These are phyloP conservation scores for Tagetes patula DNA, from an alignment of 129 eudicot species.

Conservation along the genomic window DNA sequence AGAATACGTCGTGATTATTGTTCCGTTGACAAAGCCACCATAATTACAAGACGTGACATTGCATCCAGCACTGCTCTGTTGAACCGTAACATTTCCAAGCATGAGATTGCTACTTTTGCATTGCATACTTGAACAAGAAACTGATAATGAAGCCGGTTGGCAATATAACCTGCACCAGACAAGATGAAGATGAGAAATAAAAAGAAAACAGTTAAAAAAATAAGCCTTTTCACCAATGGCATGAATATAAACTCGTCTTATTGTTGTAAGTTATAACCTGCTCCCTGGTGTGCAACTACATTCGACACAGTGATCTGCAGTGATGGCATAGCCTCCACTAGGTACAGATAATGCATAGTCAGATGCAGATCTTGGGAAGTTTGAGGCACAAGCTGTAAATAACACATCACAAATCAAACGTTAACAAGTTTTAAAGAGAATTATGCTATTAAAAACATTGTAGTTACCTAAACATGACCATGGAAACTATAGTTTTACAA, in stretches of 20 bases:
- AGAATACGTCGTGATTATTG: slow-evolving; percentile 67
- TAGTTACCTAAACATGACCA: slow-evolving; percentile 10
- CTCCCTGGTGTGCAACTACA: slow-evolving; percentile 93
- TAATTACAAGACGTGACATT: slow-evolving; percentile 93
- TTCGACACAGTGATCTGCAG: slow-evolving; percentile 93
- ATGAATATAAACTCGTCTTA: neutral
- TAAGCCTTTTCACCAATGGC: neutral
- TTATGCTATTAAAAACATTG: slow-evolving; percentile 10
- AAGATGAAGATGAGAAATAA: neutral
- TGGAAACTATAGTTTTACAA: neutral
- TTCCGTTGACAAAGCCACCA: slow-evolving; percentile 81
- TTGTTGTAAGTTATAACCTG: slow-evolving; percentile 44
- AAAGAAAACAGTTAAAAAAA: neutral
- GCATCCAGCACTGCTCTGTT: slow-evolving; percentile 90
- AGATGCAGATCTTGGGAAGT: slow-evolving; percentile 70
- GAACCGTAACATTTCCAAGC: slow-evolving; percentile 86
- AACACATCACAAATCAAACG: neutral
- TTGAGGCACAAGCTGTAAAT: slow-evolving; percentile 88
- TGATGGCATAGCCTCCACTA: slow-evolving; percentile 87
- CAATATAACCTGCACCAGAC: slow-evolving; percentile 72
- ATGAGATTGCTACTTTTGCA: slow-evolving; percentile 86
- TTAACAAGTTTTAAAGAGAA: neutral
- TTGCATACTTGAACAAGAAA: slow-evolving; percentile 99
- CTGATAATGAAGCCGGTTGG: slow-evolving; percentile 89
- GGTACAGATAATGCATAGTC: slow-evolving; percentile 85